These are phyloP conservation scores for Schizonepeta tenuifolia DNA, from an alignment of 257 asterid species.

Conservation along the genomic window DNA sequence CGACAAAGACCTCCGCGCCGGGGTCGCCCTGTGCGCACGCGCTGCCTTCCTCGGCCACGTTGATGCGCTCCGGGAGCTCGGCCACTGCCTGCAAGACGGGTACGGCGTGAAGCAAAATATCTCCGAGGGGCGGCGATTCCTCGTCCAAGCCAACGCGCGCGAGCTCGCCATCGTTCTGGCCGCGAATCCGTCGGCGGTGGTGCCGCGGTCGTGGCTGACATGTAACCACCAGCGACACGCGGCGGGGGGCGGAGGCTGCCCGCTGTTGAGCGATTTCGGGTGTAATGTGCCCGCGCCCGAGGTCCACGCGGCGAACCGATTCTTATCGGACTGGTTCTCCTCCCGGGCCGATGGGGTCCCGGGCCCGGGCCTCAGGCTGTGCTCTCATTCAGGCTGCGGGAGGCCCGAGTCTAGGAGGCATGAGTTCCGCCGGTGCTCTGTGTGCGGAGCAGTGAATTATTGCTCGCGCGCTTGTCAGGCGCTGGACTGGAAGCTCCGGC, in stretches of 20 bases:
- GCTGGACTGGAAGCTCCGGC: slow-evolving; percentile 93
- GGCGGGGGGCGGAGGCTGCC: slow-evolving; percentile 45
- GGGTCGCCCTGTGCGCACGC: slow-evolving; percentile 90
- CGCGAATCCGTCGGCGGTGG: slow-evolving; percentile 54
- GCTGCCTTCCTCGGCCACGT: slow-evolving; percentile 94
- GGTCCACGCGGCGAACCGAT: slow-evolving; percentile 73
- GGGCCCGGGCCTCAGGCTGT: slow-evolving; percentile 67
- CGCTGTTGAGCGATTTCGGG: slow-evolving; percentile 87
- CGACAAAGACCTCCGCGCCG: slow-evolving; percentile 91
- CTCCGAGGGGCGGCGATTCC: slow-evolving; percentile 82
- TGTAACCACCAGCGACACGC: slow-evolving; percentile 61
- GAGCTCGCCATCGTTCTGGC: slow-evolving; percentile 75
- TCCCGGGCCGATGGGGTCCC: slow-evolving; percentile 33
- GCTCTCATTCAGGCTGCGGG: slow-evolving; percentile 90
- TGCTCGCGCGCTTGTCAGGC: slow-evolving; percentile 99
- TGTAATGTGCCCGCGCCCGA: slow-evolving; percentile 86
- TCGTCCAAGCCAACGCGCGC: slow-evolving; percentile 98
- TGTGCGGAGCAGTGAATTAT: slow-evolving; percentile 87
- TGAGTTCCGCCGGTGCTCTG: slow-evolving; percentile 90
- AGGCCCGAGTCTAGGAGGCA: slow-evolving; percentile 85
- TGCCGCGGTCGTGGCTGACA: slow-evolving; percentile 61
- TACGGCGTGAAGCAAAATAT: slow-evolving; percentile 92
- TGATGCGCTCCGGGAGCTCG: slow-evolving; percentile 94
- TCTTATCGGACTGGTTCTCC: slow-evolving; percentile 74
- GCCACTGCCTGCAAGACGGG: slow-evolving; percentile 98